These are phyloP conservation scores for Fusarium continuum DNA, from an alignment of 2,329 filamentous ascomycete species.

Conservation along the genomic window DNA sequence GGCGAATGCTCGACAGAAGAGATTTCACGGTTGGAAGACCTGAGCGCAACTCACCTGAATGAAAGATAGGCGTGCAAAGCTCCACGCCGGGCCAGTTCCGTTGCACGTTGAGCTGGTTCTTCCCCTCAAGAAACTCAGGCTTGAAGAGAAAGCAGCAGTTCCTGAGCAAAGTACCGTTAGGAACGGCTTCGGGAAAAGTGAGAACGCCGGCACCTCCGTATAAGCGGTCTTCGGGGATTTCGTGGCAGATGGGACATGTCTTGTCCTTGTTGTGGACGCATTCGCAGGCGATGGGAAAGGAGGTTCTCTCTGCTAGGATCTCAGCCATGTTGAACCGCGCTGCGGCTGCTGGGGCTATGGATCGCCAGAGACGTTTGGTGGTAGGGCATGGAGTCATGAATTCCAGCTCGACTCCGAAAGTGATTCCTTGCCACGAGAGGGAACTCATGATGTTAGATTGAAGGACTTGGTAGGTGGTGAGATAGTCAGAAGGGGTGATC, in stretches of 20 bases:
- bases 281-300: constrained; percentile 1
- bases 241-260: not conserved
- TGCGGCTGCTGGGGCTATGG: not conserved
- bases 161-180: not conserved
- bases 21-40: constrained; percentile 16
- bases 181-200: not conserved
- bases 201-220: not conserved
- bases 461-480: not conserved
- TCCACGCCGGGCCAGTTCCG: constrained; percentile 30
- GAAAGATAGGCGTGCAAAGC: constrained; percentile 34
- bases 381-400: constrained; percentile 21
- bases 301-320: not conserved
- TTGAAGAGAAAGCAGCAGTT: constrained; percentile 27
- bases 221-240: not conserved
- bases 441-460: not conserved
- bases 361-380: not conserved
- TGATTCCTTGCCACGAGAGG: constrained; percentile 1
- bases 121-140: not conserved
- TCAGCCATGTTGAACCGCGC: constrained; percentile 10
- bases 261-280: not conserved
- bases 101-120: not conserved
- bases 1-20: constrained; percentile 15
- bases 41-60: constrained; percentile 18
- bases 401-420: constrained; percentile 40
- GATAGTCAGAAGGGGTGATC: not conserved